Percentiles rank a stretch among this genome's conserved stretches.
These are phyloP conservation scores for Pythium apleroticum DNA, from an alignment of 352 stramenopile species.

Conservation along the genomic window DNA sequence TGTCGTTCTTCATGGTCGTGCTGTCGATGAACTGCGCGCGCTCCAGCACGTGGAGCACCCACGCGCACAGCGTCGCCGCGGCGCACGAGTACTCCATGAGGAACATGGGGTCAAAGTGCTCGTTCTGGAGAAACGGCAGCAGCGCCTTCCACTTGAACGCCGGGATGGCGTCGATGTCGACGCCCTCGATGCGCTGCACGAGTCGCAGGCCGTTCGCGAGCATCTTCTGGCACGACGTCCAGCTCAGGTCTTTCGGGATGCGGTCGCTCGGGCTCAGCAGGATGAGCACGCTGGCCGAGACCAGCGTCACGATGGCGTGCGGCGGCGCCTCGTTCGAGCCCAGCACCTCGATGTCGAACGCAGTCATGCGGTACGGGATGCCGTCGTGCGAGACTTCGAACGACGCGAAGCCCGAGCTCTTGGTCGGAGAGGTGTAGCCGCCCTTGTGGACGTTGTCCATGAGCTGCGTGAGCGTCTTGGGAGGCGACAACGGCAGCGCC, in stretches of 20 bases:
- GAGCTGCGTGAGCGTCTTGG: constrained; percentile 64
- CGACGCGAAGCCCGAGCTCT: constrained; percentile 33
- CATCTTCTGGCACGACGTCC: constrained; percentile 66
- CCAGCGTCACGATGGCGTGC: constrained; percentile 61
- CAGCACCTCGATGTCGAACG: constrained; percentile 51
- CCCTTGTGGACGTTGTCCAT: constrained; percentile 46
- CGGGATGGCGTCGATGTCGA: constrained; percentile 43
- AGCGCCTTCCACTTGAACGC: constrained; percentile 79
- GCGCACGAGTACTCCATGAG: constrained; percentile 50
- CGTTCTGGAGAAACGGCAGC: constrained; percentile 66
- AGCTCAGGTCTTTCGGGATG: constrained; percentile 72
- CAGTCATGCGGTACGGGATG: constrained; percentile 37
- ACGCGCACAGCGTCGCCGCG: constrained; percentile 61
- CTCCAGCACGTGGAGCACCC: constrained; percentile 51
- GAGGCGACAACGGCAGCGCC: constrained; percentile 50
- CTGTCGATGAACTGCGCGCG: constrained; percentile 42
- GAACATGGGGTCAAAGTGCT: constrained; percentile 67
- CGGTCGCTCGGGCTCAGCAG: constrained; percentile 67
- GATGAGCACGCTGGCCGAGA: constrained; percentile 65
- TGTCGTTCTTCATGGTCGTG: constrained; percentile 32
- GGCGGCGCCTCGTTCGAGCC: constrained; percentile 40
- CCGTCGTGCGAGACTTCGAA: constrained; percentile 24
- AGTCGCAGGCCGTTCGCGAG: constrained; percentile 47
- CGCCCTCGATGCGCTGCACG: constrained; percentile 42
- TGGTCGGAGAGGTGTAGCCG: constrained; percentile 20